Conservation (phyloP, 2,329 filamentous ascomycete species). For the Neopestalotiopsis sp. region DNA sequence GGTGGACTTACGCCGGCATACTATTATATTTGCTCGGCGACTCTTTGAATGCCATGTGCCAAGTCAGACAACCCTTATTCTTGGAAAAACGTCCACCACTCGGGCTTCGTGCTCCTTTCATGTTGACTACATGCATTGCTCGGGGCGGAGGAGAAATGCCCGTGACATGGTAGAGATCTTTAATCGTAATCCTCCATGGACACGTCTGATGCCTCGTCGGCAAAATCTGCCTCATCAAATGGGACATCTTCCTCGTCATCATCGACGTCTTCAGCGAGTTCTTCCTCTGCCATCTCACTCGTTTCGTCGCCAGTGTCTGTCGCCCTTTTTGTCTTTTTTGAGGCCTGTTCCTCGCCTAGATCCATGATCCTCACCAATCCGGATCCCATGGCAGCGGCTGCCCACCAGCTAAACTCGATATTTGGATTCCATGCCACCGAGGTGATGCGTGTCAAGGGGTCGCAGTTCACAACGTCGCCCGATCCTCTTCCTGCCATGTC, state of each 20-base stretch:
- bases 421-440: conserved; percentile 74
- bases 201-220: conserved; percentile 8
- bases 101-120: not conserved
- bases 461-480: conserved; percentile 58
- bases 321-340: not conserved
- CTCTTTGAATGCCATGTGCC: not conserved
- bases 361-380: conserved; percentile 72
- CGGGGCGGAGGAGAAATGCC: not conserved
- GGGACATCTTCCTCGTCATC: conserved; percentile 8
- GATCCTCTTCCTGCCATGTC: conserved; percentile 33
- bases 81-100: not conserved
- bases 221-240: conserved; percentile 21
- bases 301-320: not conserved
- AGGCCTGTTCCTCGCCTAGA: conserved; percentile 52
- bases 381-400: conserved; percentile 69
- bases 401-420: conserved; percentile 68
- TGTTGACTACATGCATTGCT: not conserved
- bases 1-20: too few relatives aligned
- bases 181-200: conserved; percentile 4
- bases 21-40: not conserved
- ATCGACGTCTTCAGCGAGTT: conserved; percentile 15
- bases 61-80: not conserved
- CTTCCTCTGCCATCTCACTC: conserved; percentile 21
- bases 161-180: not conserved
- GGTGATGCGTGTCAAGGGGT: conserved; percentile 67